Evolutionary conservation across 2,329 filamentous ascomycete genomes (phyloP), one percentile per base, ranked within the genome.

Genomic region (Leptographium radiaticola): DNA sequence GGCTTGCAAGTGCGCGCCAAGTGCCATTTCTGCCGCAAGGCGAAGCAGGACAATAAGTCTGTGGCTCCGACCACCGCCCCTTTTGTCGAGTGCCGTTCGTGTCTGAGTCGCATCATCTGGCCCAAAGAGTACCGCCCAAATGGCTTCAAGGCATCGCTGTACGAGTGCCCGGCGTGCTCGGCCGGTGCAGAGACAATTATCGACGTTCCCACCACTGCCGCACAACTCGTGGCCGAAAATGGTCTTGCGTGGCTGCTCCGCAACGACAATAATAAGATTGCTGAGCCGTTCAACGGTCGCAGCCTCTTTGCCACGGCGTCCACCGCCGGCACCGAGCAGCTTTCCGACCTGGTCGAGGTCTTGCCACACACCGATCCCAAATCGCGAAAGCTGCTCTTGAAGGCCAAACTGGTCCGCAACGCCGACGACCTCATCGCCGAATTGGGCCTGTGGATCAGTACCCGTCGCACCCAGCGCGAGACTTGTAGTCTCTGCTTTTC

Each of bases 401-500:
- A 4, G n/a, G 31, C 33, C 64, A 66, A 43, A 62, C 66, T 4
- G 66, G 63, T 77, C 4, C 71, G 63, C 39, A 76, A 76, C 61
- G 53, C 64, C 11, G 20, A 56, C 1, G 64, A 64, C 1, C 52
- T 77, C 15, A 61, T 66, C 7, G 58, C 60, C 9, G 57, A 62
- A 2, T 66, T 77, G 2, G 54, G 63, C 52, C 54, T 58, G 9
- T 72, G 68, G 67, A 65, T 75, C 16, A 34, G 59, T 1, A 61
- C 64, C 1, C 68, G 71, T 4, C 65, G 66, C 30, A 62, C 67
- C 6, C 67, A 74, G 51, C 58, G 63, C n/a, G 66, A 64, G 0
- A 59, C 64, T 0, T 76, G 75, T 59, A 71, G 67, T 30, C 65
- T 77, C 8, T 77, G 74, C 61, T 75, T 76, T 64, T 62, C 62